Base-by-base conservation (phyloP, 306 rosid genomes). In the Quercus aquifolioides region DNA sequence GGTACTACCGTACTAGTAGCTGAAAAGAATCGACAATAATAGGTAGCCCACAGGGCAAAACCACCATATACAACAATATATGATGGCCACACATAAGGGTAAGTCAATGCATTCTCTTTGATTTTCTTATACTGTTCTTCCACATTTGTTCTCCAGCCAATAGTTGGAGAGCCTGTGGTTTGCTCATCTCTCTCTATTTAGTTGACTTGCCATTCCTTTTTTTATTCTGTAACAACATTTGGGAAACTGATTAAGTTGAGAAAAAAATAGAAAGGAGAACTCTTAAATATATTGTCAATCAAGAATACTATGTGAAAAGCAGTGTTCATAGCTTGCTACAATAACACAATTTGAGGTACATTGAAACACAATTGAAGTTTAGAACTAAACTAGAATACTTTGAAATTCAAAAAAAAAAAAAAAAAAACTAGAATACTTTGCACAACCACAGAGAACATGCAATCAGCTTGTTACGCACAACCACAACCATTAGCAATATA, bases 31-130 rank as follows among this genome's bases (percentile, higher is more conserved):
- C 35, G 55, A 28, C 76, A 68, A 74, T 38, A 79, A 65, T 92
- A 94, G 64, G 91, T 68, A 76, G 84, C 21, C 91, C 96, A 92
- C 51, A 94, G 86, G 23, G 62, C 87, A 55, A 90, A 81, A 75
- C 94, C 97, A 80, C 98, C 96, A 64, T 94, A 91, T 60, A 92
- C 97, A 73, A 90, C 84, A 83, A 86, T 83, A 77, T 92, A 94
- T 30, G 97, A 94, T 74, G 77, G 94, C 98, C 97, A 94, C 23
- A 94, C 97, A 46, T 94, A 94, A 26, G 94, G 96, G 80, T 92
- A 94, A 51, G 90, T 79, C 85, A 89, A 90, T 18, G 92, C 96
- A 64, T 92, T 83, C 80, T 92, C 96, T 84, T 81, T 94, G 71
- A 83, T 76, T 83, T 83, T 78, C 74, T 65, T 80, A 79, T 87